Conservation (phyloP, 257 asterid species). For the Orobanche coerulescens region DNA sequence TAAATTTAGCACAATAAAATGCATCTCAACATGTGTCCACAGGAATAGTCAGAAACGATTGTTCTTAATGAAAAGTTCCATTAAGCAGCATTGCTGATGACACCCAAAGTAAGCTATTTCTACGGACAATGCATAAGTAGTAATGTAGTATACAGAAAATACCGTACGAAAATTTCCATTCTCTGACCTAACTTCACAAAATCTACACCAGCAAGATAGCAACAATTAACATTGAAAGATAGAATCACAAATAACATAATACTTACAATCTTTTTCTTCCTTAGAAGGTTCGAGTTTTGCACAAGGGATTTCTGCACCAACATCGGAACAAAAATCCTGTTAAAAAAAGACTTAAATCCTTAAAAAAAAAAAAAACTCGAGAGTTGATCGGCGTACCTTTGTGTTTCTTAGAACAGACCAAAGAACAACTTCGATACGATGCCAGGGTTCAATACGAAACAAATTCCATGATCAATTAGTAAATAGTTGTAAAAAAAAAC, state of each 20-base stretch:
- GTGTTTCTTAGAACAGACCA: slow-evolving; percentile 72
- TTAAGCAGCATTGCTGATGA: too few species aligned
- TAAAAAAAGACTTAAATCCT: not conserved
- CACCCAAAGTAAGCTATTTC: too few species aligned
- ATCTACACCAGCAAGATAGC: not conserved
- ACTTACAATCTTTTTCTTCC: slow-evolving; percentile 31
- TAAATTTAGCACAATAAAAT: too few species aligned
- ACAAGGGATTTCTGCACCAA: slow-evolving; percentile 61
- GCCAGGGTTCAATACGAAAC: slow-evolving; percentile 15
- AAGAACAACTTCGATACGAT: slow-evolving; percentile 47
- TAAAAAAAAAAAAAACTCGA: not conserved
- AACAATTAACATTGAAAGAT: not conserved
- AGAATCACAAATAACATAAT: not conserved
- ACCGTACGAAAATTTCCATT: not conserved
- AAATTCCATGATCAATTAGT: slow-evolving; percentile 5
- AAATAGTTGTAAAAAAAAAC: not conserved
- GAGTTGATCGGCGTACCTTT: slow-evolving; percentile 39
- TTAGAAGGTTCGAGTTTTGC: slow-evolving; percentile 33
- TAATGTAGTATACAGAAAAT: not conserved
- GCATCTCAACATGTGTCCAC: not conserved
- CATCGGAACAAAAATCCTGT: slow-evolving; percentile 10
- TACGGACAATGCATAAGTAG: too few species aligned
- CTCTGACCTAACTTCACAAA: not conserved
- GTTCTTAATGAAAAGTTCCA: too few species aligned
- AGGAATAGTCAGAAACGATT: too few species aligned